Evolutionary conservation across 2,329 filamentous ascomycete genomes (phyloP).

Genomic region (Pestalotiopsis sp.): DNA sequence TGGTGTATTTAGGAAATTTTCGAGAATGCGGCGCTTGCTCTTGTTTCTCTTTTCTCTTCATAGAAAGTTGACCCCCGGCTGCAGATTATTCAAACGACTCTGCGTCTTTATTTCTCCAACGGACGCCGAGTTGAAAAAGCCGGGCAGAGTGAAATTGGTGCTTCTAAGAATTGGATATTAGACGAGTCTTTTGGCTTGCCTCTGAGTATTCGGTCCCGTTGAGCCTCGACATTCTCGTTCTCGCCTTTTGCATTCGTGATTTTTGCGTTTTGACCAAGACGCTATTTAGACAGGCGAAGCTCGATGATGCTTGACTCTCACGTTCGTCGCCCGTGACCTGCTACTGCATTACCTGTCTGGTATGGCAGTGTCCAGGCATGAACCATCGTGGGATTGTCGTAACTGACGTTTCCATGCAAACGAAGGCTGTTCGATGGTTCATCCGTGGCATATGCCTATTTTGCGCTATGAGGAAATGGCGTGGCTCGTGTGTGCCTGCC

Average conservation of each 20-base stretch:
- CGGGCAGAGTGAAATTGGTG: constrained; percentile 60
- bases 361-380: not conserved
- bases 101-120: constrained; percentile 39
- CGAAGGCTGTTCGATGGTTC: not conserved
- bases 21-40: constrained; percentile 1
- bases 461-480: not conserved
- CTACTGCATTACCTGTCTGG: not conserved
- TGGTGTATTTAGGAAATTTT: not conserved
- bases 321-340: not conserved
- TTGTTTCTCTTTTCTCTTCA: constrained; percentile 26
- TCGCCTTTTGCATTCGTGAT: not conserved
- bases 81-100: constrained; percentile 54
- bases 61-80: constrained; percentile 58
- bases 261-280: not conserved
- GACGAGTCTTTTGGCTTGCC: constrained; percentile 29
- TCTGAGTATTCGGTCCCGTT: constrained; percentile 63
- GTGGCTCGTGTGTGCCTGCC: not conserved
- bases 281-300: not conserved
- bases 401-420: not conserved
- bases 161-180: constrained; percentile 68
- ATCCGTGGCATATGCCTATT: not conserved
- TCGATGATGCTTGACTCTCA: not conserved
- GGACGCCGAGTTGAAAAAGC: constrained; percentile 58
- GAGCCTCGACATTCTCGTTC: constrained; percentile 56
- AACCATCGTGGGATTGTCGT: not conserved